Evolutionary conservation across 1,284 basidiomycete genomes (phyloP), one percentile per base, ranked within the genome.

Genomic region (Papiliotrema flavescens): DNA sequence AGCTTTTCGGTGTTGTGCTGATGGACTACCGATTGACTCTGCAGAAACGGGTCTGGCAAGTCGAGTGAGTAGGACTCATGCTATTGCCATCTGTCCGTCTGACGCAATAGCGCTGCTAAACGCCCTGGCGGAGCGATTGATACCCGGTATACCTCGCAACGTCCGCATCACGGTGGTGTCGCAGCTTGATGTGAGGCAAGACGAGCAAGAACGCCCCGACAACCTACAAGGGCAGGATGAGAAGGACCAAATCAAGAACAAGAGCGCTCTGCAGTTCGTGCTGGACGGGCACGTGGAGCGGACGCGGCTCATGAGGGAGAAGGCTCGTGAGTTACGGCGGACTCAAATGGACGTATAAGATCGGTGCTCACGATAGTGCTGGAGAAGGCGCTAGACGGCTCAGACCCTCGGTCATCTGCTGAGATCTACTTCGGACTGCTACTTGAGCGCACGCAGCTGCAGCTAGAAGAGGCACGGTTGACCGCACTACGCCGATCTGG

Each of bases 401-500:
- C 60, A 7, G 56, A 60, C 20, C 55, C 66, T 19, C 49, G 51
- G 2, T 56, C 59, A 20, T 56, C 71, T 2, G 52, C 69, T 14
- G 51, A 63, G 14, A 65, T 68, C 1, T 60, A 76, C 2, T 51
- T 63, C 13, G 40, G 54, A 2, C 39, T 78, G 17, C 51, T 62
- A 22, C 51, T 74, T 4, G 54, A 63, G 22, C 48, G 79, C 22
- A 64, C 77, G 4, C 60, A 70, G 54, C 65, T 74, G 28, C 71
- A 79, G 46, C 66, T 83, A 5, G 78, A 76, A 2, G 77, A 81
- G 36, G 82, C 82, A 22, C 74, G 79, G 51, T 82, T 82, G 62
- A 78, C 82, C 8, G 85, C 86, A 0, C 67, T 76, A 4, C 78
- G 82, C 54, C 75, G 85, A 43, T 84, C 82, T 24, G 85, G 86